Base-by-base conservation (phyloP, 2,329 filamentous ascomycete genomes). In the Exserohilum rostratum region DNA sequence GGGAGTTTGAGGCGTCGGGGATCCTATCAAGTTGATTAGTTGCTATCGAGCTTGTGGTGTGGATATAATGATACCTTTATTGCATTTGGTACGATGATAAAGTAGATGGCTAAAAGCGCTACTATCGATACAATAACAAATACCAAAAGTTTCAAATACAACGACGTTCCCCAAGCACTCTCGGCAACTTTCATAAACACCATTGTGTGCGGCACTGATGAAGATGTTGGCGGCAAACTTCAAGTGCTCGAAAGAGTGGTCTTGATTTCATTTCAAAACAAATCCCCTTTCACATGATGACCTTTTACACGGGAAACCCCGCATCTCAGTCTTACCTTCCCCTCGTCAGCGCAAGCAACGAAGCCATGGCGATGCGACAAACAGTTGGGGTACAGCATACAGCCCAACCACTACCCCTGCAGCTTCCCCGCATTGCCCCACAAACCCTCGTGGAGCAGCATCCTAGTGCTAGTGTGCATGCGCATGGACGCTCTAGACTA, bases 21-120 rank as follows among this genome's bases (percentile, higher is more conserved):
- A 33, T 75, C 72, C 67, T 73, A 12, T 5, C 1, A 11, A n/a
- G 2, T 15, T 20, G 38, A 47, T 60, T 15, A 59, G 39, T 39
- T 13, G 3, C 0, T 6, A 11, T 50, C 1, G 17, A 18, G 15
- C 5, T 5, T 5, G n/a, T 37, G 13, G 9, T 2, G 15, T 2
- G 44, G 29, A 22, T 58, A 65, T 65, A 18, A 2, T 40, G 18
- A 18, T 61, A 69, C 69, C 35, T 68, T 71, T 58, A 73, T 35
- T 6, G 52, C 57, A 56, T 72, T 73, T 5, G 70, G 70, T 13
- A 72, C 67, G 5, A 67, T 54, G 33, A 67, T 60, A 45, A 72
- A 67, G 54, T 72, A 72, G 2, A 59, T 51, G 1, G 66, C 61
- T 1, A 67, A 34, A 2, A 71, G 18, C 1, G 68, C n/a, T 6